Evolutionary conservation across 2,329 filamentous ascomycete species (phyloP).

Genomic region (Cordyceps militaris): DNA sequence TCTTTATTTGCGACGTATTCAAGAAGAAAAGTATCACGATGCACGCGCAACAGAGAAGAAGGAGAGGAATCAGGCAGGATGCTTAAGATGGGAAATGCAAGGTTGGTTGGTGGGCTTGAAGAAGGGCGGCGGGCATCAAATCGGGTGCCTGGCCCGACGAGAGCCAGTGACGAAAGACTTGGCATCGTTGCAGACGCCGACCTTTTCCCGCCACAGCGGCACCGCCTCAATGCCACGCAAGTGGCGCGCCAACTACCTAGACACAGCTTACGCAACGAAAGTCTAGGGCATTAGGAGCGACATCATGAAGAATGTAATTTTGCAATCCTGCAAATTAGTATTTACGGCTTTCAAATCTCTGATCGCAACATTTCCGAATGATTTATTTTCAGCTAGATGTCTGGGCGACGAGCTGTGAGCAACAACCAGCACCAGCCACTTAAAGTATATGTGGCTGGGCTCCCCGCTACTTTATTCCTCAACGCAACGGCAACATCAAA

Average conservation of each 20-base stretch:
- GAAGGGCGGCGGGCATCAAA: conserved; percentile 6
- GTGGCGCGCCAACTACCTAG: conserved; percentile 7
- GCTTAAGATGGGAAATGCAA: conserved; percentile 3
- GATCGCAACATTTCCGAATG: not conserved
- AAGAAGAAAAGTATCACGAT: not conserved
- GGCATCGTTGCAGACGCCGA: not conserved
- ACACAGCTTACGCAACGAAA: conserved; percentile 7
- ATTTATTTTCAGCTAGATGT: no score
- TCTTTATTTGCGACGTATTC: not conserved
- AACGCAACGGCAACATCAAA: no score
- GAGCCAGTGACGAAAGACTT: conserved; percentile 12
- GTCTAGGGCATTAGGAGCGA: not conserved
- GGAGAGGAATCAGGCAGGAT: not conserved
- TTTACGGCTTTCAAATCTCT: not conserved
- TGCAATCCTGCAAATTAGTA: no score
- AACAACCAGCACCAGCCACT: not conserved
- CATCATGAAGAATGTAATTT: not conserved
- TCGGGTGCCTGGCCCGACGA: conserved; percentile 10
- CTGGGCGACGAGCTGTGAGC: no score
- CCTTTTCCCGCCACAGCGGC: conserved; percentile 13
- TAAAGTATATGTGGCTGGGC: not conserved
- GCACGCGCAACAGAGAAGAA: not conserved
- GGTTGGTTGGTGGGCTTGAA: conserved; percentile 7
- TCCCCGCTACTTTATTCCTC: not conserved
- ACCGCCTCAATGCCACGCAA: conserved; percentile 14